phyloP scores from a whole-genome alignment of 1,284 basidiomycete genomes.

The Cutaneotrichosporon cutaneum region DNA sequence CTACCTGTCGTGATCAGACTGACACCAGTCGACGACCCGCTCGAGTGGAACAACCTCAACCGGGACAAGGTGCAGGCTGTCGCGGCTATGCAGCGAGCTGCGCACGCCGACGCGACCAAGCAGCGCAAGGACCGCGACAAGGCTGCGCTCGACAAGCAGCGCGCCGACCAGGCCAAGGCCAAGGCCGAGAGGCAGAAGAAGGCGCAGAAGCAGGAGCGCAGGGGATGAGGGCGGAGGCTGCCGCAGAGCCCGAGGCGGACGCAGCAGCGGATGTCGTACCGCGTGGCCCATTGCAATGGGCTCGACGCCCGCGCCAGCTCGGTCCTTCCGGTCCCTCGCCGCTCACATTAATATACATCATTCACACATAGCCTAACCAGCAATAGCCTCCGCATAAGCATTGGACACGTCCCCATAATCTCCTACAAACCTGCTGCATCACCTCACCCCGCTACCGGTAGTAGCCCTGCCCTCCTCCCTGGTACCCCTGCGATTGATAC shows the following conservation, averaged over 20 bases:
- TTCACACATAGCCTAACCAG: background rate
- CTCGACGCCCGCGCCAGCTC: no score
- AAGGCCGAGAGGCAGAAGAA: conserved; percentile 54
- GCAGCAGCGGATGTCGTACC: no score
- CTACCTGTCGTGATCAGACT: background rate
- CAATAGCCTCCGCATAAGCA: background rate
- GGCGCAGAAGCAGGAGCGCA: conserved; percentile 49
- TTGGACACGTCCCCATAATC: conserved; percentile 1
- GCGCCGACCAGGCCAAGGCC: conserved; percentile 49
- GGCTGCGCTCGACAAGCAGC: conserved; percentile 51
- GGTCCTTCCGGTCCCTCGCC: background rate
- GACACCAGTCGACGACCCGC: conserved; percentile 41
- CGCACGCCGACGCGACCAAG: conserved; percentile 38
- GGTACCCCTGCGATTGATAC: background rate
- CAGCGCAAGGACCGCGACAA: conserved; percentile 46
- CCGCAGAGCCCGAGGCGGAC: background rate
- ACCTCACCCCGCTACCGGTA: background rate
- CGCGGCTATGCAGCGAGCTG: conserved; percentile 44
- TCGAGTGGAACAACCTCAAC: conserved; percentile 45
- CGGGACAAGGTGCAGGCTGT: conserved; percentile 45
- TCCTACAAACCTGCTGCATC: background rate
- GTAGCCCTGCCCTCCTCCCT: background rate
- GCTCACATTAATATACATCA: background rate
- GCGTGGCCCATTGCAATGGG: no score
- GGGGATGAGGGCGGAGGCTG: conserved; percentile 20